A percentile compares a stretch with the other conserved stretches of the same genome.
Evolutionary conservation across 2,329 filamentous ascomycete species (phyloP).

Genomic region (Exophiala lecanii-corni): DNA sequence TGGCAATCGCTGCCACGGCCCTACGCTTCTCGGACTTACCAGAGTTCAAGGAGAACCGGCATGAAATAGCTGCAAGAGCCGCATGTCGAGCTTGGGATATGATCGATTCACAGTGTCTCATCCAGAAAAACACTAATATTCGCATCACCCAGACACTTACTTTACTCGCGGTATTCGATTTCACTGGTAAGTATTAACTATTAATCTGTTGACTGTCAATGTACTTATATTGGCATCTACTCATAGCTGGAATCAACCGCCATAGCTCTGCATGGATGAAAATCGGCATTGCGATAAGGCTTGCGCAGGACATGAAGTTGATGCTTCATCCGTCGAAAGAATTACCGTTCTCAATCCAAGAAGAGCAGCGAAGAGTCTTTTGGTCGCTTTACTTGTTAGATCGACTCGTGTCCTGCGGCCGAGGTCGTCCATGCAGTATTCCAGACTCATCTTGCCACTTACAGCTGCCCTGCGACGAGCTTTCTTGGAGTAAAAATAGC

Average conservation of each 20-base stretch:
- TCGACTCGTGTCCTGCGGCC: constrained; percentile 29
- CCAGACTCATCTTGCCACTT: constrained; percentile 16
- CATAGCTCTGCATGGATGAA: constrained; percentile 36
- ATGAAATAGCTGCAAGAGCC: constrained; percentile 28
- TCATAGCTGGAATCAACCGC: constrained; percentile 27
- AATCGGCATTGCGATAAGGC: constrained; percentile 49
- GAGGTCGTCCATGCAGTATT: constrained; percentile 10
- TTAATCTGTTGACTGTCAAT: not conserved
- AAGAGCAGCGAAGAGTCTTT: constrained; percentile 29
- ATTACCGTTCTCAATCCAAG: constrained; percentile 6
- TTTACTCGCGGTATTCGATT: constrained; percentile 37
- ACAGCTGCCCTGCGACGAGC: constrained; percentile 17
- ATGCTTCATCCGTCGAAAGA: not conserved
- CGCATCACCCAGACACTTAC: constrained; percentile 35
- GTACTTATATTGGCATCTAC: constrained; percentile 2
- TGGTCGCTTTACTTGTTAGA: constrained; percentile 32
- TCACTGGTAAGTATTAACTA: constrained; percentile 30
- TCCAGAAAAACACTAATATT: constrained; percentile 29
- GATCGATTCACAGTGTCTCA: constrained; percentile 33
- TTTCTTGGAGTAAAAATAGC: not conserved
- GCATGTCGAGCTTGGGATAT: constrained; percentile 32
- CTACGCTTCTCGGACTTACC: constrained; percentile 30
- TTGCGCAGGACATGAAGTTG: not conserved
- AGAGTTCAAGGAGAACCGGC: constrained; percentile 25
- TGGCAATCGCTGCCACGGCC: constrained; percentile 33